Conservation (phyloP, 1,284 basidiomycete genomes). For the Cryptococcus sp. region DNA sequence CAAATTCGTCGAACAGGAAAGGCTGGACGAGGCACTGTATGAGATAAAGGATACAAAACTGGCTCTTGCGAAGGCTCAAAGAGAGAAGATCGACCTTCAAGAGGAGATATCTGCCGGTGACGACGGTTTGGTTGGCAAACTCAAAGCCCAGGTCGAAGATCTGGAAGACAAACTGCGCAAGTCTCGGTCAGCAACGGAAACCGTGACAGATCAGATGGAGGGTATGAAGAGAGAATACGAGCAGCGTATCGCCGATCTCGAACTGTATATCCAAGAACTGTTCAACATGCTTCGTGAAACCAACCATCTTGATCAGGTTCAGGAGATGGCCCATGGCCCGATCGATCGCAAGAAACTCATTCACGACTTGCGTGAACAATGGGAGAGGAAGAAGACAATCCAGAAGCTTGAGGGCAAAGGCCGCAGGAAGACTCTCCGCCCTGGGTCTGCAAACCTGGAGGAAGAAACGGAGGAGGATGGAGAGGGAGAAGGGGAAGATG, state of each 20-base stretch:
- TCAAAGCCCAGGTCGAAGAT: slow-evolving; percentile 72
- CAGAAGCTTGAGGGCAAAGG: slow-evolving; percentile 74
- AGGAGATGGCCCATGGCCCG: slow-evolving; percentile 58
- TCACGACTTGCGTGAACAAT: slow-evolving; percentile 69
- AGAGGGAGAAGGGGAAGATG: slow-evolving; percentile 51
- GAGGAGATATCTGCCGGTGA: slow-evolving; percentile 77
- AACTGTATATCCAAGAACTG: slow-evolving; percentile 88
- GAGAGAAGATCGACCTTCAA: slow-evolving; percentile 62
- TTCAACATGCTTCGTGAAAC: slow-evolving; percentile 89
- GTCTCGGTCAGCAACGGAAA: slow-evolving; percentile 75
- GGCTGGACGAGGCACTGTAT: slow-evolving; percentile 74
- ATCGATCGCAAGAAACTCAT: slow-evolving; percentile 83
- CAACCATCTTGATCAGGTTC: slow-evolving; percentile 70
- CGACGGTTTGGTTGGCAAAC: slow-evolving; percentile 78
- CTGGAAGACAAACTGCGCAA: slow-evolving; percentile 77
- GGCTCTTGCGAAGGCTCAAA: slow-evolving; percentile 54
- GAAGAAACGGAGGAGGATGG: slow-evolving; percentile 30
- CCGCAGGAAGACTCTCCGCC: slow-evolving; percentile 8
- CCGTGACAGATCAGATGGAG: slow-evolving; percentile 75
- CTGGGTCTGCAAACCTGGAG: slow-evolving; percentile 4
- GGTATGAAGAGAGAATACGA: slow-evolving; percentile 81
- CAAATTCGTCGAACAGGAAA: slow-evolving; percentile 88
- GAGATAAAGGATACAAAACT: slow-evolving; percentile 72
- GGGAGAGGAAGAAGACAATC: slow-evolving; percentile 83
- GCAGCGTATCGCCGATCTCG: slow-evolving; percentile 82